phyloP scores from a whole-genome alignment of 163 green algal genomes.

The Chlamydomonas reinhardtii region DNA sequence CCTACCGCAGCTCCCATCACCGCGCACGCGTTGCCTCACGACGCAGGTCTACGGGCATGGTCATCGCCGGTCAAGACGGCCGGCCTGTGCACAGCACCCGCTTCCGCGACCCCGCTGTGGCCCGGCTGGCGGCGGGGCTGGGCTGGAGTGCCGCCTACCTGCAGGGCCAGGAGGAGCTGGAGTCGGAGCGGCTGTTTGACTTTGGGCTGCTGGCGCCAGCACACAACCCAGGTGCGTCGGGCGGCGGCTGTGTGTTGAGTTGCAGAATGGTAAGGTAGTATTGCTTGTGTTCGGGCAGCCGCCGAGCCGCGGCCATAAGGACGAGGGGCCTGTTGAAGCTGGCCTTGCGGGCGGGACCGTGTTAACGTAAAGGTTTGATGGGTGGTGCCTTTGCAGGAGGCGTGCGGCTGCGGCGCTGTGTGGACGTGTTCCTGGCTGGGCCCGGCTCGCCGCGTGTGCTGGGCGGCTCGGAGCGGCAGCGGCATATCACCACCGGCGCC shows the following conservation, averaged over 20 bases:
- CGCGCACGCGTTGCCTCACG: too few relatives aligned
- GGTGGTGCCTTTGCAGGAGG: background rate
- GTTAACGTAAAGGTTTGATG: too few relatives aligned
- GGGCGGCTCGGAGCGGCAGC: background rate
- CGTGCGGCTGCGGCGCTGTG: constrained; percentile 27
- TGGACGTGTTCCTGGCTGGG: constrained; percentile 57
- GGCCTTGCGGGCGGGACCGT: too few relatives aligned
- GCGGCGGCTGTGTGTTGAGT: too few relatives aligned
- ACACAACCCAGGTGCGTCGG: constrained; percentile 2
- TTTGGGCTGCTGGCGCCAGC: constrained; percentile 58
- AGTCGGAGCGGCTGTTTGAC: constrained; percentile 72
- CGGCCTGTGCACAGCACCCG: constrained; percentile 49
- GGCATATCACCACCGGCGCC: constrained; percentile 40
- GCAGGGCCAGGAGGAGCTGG: constrained; percentile 57
- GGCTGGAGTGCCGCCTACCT: constrained; percentile 56
- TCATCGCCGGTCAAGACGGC: constrained; percentile 50
- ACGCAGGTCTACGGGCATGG: constrained; percentile 45
- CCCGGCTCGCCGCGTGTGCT: constrained; percentile 46
- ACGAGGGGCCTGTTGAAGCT: too few relatives aligned
- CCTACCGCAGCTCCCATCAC: too few relatives aligned
- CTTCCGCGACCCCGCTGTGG: constrained; percentile 51
- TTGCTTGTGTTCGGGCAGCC: too few relatives aligned
- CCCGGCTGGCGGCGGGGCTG: constrained; percentile 26
- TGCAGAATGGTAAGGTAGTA: too few relatives aligned
- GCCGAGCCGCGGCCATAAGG: too few relatives aligned